Percentiles rank a stretch among this genome's conserved stretches.
Conservation (phyloP, 1,284 basidiomycete species). For the Irpex lacteus region DNA sequence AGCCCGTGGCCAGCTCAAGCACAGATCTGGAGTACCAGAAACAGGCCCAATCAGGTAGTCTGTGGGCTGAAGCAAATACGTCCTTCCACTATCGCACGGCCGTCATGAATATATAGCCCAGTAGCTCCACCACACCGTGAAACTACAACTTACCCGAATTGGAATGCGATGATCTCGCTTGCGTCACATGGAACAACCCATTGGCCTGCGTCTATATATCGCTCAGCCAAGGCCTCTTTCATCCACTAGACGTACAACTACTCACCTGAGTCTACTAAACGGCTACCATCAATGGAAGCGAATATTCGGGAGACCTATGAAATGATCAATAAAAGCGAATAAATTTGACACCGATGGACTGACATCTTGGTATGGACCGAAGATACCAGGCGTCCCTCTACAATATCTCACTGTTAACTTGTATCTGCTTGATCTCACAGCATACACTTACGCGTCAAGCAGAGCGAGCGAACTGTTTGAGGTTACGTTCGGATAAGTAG, state of each 20-base stretch:
- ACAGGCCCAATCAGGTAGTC: conserved; percentile 83
- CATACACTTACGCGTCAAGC: conserved; percentile 63
- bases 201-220: conserved; percentile 49
- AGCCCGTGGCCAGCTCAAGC: conserved; percentile 81
- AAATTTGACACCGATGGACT: conserved; percentile 18
- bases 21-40: conserved; percentile 62
- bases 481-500: conserved; percentile 64
- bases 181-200: conserved; percentile 85
- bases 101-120: neutral
- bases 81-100: conserved; percentile 39
- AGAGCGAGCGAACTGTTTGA: conserved; percentile 65
- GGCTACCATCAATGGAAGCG: conserved; percentile 56
- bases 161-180: conserved; percentile 62
- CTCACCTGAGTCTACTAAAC: conserved; percentile 63
- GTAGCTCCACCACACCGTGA: neutral
- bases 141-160: conserved; percentile 57
- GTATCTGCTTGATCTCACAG: neutral
- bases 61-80: conserved; percentile 70
- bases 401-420: conserved; percentile 1
- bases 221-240: conserved; percentile 4
- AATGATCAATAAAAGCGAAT: neutral
- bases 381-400: conserved; percentile 77
- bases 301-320: conserved; percentile 70
- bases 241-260: neutral
- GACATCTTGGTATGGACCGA: conserved; percentile 80